Base-by-base conservation (phyloP, 1,284 basidiomycete genomes). In the Naganishia liquefaciens region DNA sequence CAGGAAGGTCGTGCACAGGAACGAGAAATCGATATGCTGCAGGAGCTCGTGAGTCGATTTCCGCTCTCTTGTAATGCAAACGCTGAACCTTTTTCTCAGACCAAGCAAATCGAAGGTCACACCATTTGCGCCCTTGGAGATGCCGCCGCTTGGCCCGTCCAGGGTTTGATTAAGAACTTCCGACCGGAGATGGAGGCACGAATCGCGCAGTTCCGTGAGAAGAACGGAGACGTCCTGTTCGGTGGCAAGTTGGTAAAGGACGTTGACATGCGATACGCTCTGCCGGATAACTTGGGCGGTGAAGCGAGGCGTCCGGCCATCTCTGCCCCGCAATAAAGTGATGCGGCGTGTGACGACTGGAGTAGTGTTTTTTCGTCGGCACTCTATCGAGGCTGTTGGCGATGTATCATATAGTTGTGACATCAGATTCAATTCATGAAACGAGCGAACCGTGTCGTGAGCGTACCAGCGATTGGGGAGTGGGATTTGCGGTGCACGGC, bases 121-220 rank as follows among this genome's bases (percentile, higher is more conserved):
- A 93, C 92, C 10, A 99, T 98, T 72, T 98, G 94, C 72, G 95
- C 95, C 13, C 84, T 98, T 46, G 94, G 95, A 28, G 95, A 99
- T 73, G 95, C 95, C 5, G 93, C 95, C 23, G 95, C 95, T 6
- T 99, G 95, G 95, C 95, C 95, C 7, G 93, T 98, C 67, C 95
- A 98, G 75, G 80, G 80, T 64, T 84, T 98, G 66, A 90, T 98
- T 86, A 89, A 92, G 68, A 91, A 97, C 80, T 99, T 98, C 88
- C 87, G 82, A 23, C 93, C 93, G 1, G 88, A 93, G 74, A 91
- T 98, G 43, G 94, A 98, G 81, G 82, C 83, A 64, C 88, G 94
- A 65, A 91, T 99, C 68, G 84, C 84, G 9, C 81, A 85, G 25
- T 99, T 88, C 86, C 85, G 91, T 67, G 84, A 83, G 58, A 81